A percentile compares a stretch with the other conserved stretches of the same genome.
Evolutionary conservation across 2,329 filamentous ascomycete species (phyloP).

Genomic region (Botrytis deweyae): DNA sequence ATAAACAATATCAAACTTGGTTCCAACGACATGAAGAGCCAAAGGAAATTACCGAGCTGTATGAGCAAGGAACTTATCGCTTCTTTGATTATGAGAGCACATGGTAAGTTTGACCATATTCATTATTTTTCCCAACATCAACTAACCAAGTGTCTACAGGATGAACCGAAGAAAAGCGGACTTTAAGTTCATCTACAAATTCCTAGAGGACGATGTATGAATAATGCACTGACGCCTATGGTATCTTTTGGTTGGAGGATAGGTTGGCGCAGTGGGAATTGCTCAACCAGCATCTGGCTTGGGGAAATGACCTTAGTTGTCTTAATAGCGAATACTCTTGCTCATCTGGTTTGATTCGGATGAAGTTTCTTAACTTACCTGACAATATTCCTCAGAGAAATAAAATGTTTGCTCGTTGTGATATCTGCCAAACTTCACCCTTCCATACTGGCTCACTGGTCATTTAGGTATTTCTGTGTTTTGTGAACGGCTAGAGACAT

Average conservation of each 20-base stretch:
- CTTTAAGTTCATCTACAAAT: slow-evolving; percentile 98
- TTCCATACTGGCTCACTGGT: not conserved
- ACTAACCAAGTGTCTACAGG: slow-evolving; percentile 51
- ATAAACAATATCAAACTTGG: slow-evolving; percentile 99
- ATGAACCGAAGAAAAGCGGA: slow-evolving; percentile 98
- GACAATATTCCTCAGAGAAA: not conserved
- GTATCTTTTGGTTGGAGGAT: slow-evolving; percentile 70
- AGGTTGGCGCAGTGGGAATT: slow-evolving; percentile 57
- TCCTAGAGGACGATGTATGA: slow-evolving; percentile 88
- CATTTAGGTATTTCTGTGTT: not conserved
- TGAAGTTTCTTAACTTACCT: slow-evolving; percentile 22
- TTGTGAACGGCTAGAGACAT: not conserved
- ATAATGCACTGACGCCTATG: slow-evolving; percentile 59
- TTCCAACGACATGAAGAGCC: slow-evolving; percentile 98
- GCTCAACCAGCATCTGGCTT: slow-evolving; percentile 65
- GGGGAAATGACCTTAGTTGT: slow-evolving; percentile 31
- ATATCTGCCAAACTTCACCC: not conserved
- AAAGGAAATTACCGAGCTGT: slow-evolving; percentile 98
- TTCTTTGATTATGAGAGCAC: slow-evolving; percentile 99
- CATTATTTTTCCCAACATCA: not conserved
- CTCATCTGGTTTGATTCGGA: slow-evolving; percentile 29
- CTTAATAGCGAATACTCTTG: slow-evolving; percentile 36
- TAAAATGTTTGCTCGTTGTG: slow-evolving; percentile 15
- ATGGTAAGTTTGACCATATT: slow-evolving; percentile 58
- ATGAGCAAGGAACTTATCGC: slow-evolving; percentile 96